Evolutionary conservation across 1,284 basidiomycete species (phyloP), one percentile per base, ranked within the genome.

Genomic region (Mycena sp.): DNA sequence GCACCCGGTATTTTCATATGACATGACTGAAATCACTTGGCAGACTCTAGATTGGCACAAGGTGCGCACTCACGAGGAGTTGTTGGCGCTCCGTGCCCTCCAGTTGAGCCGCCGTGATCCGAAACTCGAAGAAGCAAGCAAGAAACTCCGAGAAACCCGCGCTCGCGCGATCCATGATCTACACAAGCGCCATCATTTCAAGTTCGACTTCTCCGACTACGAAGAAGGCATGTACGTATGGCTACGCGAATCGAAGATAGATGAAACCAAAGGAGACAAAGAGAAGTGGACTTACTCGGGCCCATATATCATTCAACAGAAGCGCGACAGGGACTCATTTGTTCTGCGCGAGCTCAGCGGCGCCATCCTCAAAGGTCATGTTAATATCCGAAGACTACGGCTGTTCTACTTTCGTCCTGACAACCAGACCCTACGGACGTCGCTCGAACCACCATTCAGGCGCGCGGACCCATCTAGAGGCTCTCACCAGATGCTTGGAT

Each of bases 21-120:
- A 79, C 38, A 41, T 76, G 14, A 51, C 67, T 5, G 74, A 78
- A 37, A 48, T 61, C 0, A 77, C 76, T 0, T 79, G 76, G 73
- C 58, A 66, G 19, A 64, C 64, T 4, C 64, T 74, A 0, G 71
- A 72, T 19, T 77, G 72, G 72, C 40, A 72, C 41, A 54, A 48
- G 4, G 70, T 73, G 2, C 6, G 28, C 3, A 45, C 65, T 0
- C 64, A 65, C 0, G 62, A 49, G 1, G 73, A 74, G 10, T 61
- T 78, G 0, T 30, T 79, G 0, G 69, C 69, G 0, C 30, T 74
- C 2, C 67, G 71, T 0, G 64, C 69, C 11, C 46, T 60, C 16
- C 76, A 77, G 54, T 51, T 74, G 3, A n/a, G 43, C 1, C 45
- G 68, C 25, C 59, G 68, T 0, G 69, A 70, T 45, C 67, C 64